These are phyloP conservation scores for Ceratobasidium sp. DNA, from an alignment of 1,284 basidiomycete species.

Conservation along the genomic window DNA sequence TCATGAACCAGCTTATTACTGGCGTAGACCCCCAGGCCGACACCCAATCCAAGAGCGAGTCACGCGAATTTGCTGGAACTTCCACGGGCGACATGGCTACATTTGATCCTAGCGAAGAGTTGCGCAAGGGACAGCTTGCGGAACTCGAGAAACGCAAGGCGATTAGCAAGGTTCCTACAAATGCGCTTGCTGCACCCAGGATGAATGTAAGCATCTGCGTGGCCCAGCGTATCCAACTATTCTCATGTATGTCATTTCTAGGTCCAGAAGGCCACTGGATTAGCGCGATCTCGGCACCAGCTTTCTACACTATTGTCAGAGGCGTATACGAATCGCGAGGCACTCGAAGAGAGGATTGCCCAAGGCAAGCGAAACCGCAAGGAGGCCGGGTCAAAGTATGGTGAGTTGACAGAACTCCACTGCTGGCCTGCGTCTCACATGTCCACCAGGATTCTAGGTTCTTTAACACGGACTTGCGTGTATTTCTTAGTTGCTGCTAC, in stretches of 20 bases:
- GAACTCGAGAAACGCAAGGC: constrained; percentile 75
- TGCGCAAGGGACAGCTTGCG: constrained; percentile 63
- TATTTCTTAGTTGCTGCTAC: neutral
- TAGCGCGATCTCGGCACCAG: constrained; percentile 75
- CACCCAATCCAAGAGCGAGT: constrained; percentile 58
- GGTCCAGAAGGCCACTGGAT: constrained; percentile 46
- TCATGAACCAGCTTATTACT: constrained; percentile 59
- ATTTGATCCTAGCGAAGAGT: constrained; percentile 71
- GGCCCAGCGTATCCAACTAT: constrained; percentile 42
- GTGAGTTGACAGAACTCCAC: constrained; percentile 45
- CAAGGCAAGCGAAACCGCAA: constrained; percentile 79
- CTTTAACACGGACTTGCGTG: too few species aligned
- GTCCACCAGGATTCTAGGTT: too few species aligned
- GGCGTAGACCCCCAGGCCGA: constrained; percentile 18
- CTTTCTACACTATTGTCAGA: constrained; percentile 75
- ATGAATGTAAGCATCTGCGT: constrained; percentile 60
- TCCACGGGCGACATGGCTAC: constrained; percentile 58
- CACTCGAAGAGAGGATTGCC: constrained; percentile 78
- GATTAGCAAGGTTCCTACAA: constrained; percentile 61
- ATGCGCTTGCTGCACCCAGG: constrained; percentile 63
- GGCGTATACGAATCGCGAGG: constrained; percentile 78
- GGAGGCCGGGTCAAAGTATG: constrained; percentile 86
- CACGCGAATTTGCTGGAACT: constrained; percentile 63
- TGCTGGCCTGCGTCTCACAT: too few species aligned
- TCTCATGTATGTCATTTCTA: constrained; percentile 7